Conservation (phyloP, 768 basidiomycete species). For the Arthromyces matolae region DNA sequence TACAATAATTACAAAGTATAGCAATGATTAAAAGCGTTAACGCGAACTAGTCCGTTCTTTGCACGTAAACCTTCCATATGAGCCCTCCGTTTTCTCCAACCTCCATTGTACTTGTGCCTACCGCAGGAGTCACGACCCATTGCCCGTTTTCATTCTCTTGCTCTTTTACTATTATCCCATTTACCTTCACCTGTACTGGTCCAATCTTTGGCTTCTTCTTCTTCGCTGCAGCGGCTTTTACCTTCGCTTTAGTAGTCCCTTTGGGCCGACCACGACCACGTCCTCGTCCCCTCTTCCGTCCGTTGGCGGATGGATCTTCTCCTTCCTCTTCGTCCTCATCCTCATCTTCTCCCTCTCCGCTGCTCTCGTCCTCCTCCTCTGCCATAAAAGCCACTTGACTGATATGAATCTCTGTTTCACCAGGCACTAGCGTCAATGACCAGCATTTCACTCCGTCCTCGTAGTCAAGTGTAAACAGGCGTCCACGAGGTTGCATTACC, state of each 20-base stretch:
- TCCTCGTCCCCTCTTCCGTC: conserved; percentile 37
- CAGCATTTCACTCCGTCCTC: conserved; percentile 72
- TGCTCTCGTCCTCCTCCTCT: conserved; percentile 58
- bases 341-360: conserved; percentile 46
- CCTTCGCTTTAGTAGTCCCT: conserved; percentile 21
- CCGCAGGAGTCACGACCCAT: conserved; percentile 61
- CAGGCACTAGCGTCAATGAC: conserved; percentile 58
- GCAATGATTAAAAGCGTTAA: background rate
- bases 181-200: conserved; percentile 61
- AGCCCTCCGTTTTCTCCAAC: conserved; percentile 69
- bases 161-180: conserved; percentile 48
- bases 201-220: conserved; percentile 48
- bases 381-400: conserved; percentile 50
- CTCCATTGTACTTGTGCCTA: conserved; percentile 63
- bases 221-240: conserved; percentile 31
- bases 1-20: conserved; percentile 9
- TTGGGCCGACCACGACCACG: conserved; percentile 35
- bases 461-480: conserved; percentile 57
- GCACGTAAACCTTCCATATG: conserved; percentile 68
- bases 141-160: conserved; percentile 42
- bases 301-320: conserved; percentile 40
- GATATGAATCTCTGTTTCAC: conserved; percentile 55
- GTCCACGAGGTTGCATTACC: conserved; percentile 54
- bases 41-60: conserved; percentile 31
- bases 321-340: conserved; percentile 45